Evolutionary conservation across 148 eudicot genomes (phyloP).

Genomic region (Rhododendron griersonianum): DNA sequence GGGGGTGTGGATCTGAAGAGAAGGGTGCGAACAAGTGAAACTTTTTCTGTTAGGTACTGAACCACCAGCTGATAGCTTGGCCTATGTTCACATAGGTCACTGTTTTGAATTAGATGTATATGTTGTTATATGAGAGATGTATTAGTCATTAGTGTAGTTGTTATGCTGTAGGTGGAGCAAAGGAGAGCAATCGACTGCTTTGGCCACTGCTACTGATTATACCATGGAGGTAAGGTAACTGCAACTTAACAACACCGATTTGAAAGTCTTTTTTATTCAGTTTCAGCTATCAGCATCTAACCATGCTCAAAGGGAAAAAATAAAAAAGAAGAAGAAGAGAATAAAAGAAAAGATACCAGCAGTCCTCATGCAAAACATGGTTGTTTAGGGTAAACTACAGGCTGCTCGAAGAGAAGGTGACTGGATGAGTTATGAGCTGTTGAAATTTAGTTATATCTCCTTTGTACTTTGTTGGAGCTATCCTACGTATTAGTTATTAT

Average conservation of each 20-base stretch:
- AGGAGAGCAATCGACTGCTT: conserved; percentile 92
- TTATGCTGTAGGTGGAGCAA: conserved; percentile 70
- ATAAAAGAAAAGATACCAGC: not conserved
- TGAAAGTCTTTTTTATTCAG: not conserved
- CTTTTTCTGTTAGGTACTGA: not conserved
- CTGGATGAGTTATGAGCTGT: not conserved
- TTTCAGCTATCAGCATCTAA: not conserved
- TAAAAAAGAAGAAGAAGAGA: not conserved
- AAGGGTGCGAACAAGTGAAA: not conserved
- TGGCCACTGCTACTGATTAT: conserved; percentile 69
- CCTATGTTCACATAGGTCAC: not conserved
- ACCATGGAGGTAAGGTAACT: conserved; percentile 47
- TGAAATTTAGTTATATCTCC: not conserved
- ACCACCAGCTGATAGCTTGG: not conserved
- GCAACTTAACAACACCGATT: not conserved
- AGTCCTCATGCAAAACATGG: not conserved
- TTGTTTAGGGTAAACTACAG: not conserved
- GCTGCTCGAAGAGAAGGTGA: not conserved
- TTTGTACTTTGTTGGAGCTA: not conserved
- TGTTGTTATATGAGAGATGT: not conserved
- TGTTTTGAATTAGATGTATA: not conserved
- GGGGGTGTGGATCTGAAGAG: not conserved
- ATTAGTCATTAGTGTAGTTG: not conserved
- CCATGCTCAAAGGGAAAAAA: not conserved
- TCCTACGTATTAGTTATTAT: not conserved